Base-by-base conservation (phyloP, 352 stramenopile genomes). In the Globisporangium splendens region DNA sequence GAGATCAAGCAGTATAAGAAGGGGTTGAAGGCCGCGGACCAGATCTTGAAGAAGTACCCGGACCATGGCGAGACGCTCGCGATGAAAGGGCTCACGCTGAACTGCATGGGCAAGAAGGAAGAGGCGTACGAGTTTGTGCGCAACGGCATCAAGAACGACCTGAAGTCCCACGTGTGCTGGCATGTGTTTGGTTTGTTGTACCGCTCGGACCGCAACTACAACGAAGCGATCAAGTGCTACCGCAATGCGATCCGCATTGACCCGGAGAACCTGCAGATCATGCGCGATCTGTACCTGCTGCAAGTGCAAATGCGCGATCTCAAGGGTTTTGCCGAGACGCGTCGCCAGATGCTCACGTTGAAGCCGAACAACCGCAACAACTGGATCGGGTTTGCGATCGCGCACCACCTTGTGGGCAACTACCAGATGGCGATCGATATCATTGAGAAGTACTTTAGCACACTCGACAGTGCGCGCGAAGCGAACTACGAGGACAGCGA, bases 1-100 rank as follows among this genome's bases (percentile, higher is more conserved):
- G 96, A 99, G 77, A 88, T 83, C 44, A 99, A 99, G 73, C 91
- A 98, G 69, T 99, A 99, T 86, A 99, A 99, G 77, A 99, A 99
- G 68, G 96, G 93, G 4, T 72, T 99, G 4, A 99, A 99, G 66
- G 86, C 93, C 20, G 91, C 96, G 24, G 93, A 96, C 43, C 62
- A 79, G 4, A 98, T 99, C 62, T 75, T 99, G 24, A 98, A 98
- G 68, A 98, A 98, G 65, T 96, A 95, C 69, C 96, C 96, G 8
- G 96, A 98, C 18, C 96, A 99, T 73, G 97, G 97, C 39, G 97
- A 98, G 69, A 98, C 93, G 48, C 72, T 99, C 17, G 93, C 95
- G n/a, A 99, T 99, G 96, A 99, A 99, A 72, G 96, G 96, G 7
- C 71, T 99, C 15, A 97, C 95, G 48, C 72, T 98, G 33, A 98